phyloP scores from a whole-genome alignment of 1,284 basidiomycete species.

The Rhodotorula glutinis region DNA sequence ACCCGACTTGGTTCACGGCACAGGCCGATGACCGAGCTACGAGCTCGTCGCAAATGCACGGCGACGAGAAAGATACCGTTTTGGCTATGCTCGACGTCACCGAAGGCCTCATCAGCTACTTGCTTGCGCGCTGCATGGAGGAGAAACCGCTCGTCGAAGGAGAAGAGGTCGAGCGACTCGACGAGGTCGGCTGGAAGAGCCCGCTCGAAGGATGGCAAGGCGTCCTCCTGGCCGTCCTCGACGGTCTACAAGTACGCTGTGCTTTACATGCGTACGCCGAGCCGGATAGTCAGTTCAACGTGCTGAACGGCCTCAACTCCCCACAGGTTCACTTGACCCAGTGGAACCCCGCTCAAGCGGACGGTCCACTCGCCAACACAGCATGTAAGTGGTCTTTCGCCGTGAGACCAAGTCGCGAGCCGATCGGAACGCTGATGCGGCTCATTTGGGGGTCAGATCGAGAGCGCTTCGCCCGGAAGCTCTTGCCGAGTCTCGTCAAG shows the following conservation, averaged over 20 bases:
- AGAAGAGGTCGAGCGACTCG: not conserved
- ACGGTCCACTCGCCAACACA: too few species aligned
- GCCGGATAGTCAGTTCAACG: too few species aligned
- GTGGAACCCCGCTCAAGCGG: not conserved
- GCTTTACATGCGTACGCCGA: too few species aligned
- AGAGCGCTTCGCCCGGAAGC: not conserved
- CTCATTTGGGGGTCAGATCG: conserved; percentile 5
- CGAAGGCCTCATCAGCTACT: not conserved
- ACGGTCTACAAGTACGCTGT: not conserved
- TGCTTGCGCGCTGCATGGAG: not conserved
- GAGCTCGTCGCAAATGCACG: not conserved
- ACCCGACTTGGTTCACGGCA: not conserved
- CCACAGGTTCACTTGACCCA: too few species aligned
- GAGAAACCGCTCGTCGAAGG: not conserved
- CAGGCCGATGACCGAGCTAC: not conserved
- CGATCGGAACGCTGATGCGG: too few species aligned
- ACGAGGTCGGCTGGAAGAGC: not conserved
- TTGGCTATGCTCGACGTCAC: not conserved
- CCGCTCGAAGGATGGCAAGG: not conserved
- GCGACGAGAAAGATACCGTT: not conserved
- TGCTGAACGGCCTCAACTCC: accelerated
- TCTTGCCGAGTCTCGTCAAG: not conserved
- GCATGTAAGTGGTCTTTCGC: too few species aligned
- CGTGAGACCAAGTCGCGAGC: too few species aligned
- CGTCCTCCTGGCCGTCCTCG: not conserved